phyloP scores from a whole-genome alignment of 208 protist genomes.

The Trypanosoma melophagium region DNA sequence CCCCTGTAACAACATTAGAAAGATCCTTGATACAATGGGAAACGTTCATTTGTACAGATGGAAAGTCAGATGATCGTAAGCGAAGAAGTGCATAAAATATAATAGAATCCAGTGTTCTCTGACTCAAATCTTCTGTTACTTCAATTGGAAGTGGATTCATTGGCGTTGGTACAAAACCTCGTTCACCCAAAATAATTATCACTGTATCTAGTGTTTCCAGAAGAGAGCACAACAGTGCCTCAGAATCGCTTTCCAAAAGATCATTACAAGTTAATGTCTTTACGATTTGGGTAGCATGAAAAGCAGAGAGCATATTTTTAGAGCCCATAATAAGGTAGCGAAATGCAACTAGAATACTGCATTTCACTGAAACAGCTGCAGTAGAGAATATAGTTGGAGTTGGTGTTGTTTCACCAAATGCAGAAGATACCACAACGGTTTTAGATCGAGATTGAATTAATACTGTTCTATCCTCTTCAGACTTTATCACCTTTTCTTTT shows the following conservation, averaged over 20 bases:
- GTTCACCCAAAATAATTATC: slow-evolving; percentile 41
- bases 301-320: slow-evolving; percentile 47
- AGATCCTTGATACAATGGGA: slow-evolving; percentile 39
- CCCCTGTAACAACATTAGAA: slow-evolving; percentile 63
- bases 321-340: slow-evolving; percentile 70
- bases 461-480: slow-evolving; percentile 36
- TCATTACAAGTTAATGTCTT: slow-evolving; percentile 66
- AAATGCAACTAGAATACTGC: slow-evolving; percentile 70
- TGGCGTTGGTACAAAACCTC: slow-evolving; percentile 59
- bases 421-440: slow-evolving; percentile 60
- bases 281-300: slow-evolving; percentile 61
- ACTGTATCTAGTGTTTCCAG: slow-evolving; percentile 47
- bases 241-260: slow-evolving; percentile 65
- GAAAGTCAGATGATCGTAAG: slow-evolving; percentile 50
- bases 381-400: slow-evolving; percentile 85
- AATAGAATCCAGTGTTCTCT: slow-evolving; percentile 81
- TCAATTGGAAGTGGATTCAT: slow-evolving; percentile 55
- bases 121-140: slow-evolving; percentile 45
- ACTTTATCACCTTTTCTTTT: slow-evolving; percentile 29
- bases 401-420: slow-evolving; percentile 13
- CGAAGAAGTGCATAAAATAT: slow-evolving; percentile 74
- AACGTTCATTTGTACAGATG: slow-evolving; percentile 35
- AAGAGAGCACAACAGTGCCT: slow-evolving; percentile 61
- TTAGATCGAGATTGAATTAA: slow-evolving; percentile 57
- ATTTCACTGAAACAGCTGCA: slow-evolving; percentile 69